phyloP scores from a whole-genome alignment of 768 basidiomycete genomes.

The Hydnomerulius pinastri region DNA sequence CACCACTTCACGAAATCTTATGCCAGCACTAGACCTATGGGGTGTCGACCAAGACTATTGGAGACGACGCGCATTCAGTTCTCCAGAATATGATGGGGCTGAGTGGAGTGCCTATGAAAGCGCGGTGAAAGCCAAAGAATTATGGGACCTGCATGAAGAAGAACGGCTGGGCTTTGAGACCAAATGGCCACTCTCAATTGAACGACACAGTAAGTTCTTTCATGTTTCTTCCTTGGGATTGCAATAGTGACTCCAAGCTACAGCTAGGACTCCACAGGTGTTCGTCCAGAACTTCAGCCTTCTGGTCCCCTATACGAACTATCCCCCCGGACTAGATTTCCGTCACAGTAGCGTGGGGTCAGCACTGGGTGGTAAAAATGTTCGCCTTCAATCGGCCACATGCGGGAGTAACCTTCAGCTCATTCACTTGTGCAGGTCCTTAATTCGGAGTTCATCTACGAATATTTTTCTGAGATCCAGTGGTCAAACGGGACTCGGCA shows the following conservation, averaged over 20 bases:
- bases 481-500: no score
- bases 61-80: neutral
- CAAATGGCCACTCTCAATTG: no score
- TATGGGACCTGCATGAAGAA: neutral
- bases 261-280: neutral
- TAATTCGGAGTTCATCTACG: no score
- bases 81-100: neutral
- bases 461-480: no score
- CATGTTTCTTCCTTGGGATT: no score
- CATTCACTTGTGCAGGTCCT: no score
- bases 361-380: no score
- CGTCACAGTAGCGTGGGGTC: no score
- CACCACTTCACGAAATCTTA: neutral
- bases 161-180: neutral
- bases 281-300: conserved; percentile 14
- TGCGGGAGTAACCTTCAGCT: no score
- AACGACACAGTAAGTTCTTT: no score
- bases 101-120: neutral
- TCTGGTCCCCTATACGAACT: conserved; percentile 23
- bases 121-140: neutral
- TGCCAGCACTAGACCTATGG: conserved; percentile 4
- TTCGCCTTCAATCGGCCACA: no score
- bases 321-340: conserved; percentile 16
- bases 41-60: neutral
- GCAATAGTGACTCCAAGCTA: no score